These are phyloP conservation scores for Phytophthora melonis DNA, from an alignment of 352 stramenopile species.

Conservation along the genomic window DNA sequence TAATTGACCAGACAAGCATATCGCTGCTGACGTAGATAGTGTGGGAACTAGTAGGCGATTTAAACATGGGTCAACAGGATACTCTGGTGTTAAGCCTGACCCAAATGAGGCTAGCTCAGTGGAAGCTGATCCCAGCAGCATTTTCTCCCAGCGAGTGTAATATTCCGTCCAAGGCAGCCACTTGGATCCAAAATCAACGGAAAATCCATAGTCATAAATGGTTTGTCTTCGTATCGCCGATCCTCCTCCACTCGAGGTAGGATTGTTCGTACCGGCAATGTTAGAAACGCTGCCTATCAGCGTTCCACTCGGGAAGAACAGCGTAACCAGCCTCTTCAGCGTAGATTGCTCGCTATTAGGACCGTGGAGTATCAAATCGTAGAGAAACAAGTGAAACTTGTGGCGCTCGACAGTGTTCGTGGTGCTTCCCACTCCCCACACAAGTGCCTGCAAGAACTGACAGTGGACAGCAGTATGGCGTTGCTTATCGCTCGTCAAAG, in stretches of 20 bases:
- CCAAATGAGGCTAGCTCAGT: not conserved
- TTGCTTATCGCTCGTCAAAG: conserved; percentile 72
- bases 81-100: not conserved
- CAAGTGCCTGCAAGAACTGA: conserved; percentile 73
- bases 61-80: not conserved
- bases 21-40: conserved; percentile 37
- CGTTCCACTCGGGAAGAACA: conserved; percentile 62
- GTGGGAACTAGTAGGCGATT: conserved; percentile 45
- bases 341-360: conserved; percentile 55
- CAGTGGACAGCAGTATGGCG: conserved; percentile 65
- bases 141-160: conserved; percentile 61
- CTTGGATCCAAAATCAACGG: conserved; percentile 74
- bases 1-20: conserved; percentile 62
- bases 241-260: not conserved
- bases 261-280: conserved; percentile 11
- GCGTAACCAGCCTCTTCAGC: conserved; percentile 59
- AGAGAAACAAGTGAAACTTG: conserved; percentile 75
- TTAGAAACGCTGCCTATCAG: conserved; percentile 2
- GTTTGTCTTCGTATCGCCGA: conserved; percentile 40
- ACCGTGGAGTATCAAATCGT: conserved; percentile 62
- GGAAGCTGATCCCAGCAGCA: conserved; percentile 21
- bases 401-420: conserved; percentile 50
- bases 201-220: conserved; percentile 77
- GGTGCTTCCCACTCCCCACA: conserved; percentile 79
- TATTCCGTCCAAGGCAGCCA: conserved; percentile 78